Evolutionary conservation across 2,329 filamentous ascomycete genomes (phyloP).

Genomic region (Penicillium corylophilum): DNA sequence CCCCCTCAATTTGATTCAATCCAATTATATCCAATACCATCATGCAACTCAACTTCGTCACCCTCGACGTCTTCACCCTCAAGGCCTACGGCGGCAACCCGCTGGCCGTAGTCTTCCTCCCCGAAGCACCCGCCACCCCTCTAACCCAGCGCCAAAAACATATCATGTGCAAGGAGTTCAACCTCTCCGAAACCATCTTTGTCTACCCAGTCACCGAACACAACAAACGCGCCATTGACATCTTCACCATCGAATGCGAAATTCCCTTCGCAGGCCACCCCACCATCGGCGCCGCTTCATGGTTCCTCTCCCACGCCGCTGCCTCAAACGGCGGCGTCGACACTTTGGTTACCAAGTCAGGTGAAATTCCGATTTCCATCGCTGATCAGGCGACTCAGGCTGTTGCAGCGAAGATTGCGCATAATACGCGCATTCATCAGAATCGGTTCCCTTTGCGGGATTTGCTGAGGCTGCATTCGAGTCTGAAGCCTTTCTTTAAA

Average conservation of each 20-base stretch:
- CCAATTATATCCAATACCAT: constrained; percentile 11
- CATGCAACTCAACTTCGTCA: constrained; percentile 33
- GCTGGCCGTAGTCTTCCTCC: constrained; percentile 55
- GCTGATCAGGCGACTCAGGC: constrained; percentile 10
- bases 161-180: constrained; percentile 57
- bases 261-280: constrained; percentile 60
- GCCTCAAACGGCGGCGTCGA: constrained; percentile 10
- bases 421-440: constrained; percentile 38
- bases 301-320: constrained; percentile 37
- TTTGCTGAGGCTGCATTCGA: constrained; percentile 28
- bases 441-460: constrained; percentile 25
- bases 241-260: constrained; percentile 53
- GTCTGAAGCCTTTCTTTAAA: constrained; percentile 22
- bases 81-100: constrained; percentile 52
- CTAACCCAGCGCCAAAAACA: constrained; percentile 53
- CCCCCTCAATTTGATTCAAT: not conserved
- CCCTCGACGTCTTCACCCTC: constrained; percentile 46
- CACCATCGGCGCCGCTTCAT: constrained; percentile 56
- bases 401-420: constrained; percentile 35
- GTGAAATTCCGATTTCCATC: constrained; percentile 51
- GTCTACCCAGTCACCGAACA: constrained; percentile 37
- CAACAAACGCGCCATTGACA: constrained; percentile 45
- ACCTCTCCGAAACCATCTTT: constrained; percentile 59
- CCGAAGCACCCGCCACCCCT: constrained; percentile 26
- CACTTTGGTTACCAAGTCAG: constrained; percentile 57